Percentiles rank a stretch among this genome's conserved stretches.
Evolutionary conservation across 2,329 filamentous ascomycete species (phyloP).

Genomic region (Fusarium papillatum): DNA sequence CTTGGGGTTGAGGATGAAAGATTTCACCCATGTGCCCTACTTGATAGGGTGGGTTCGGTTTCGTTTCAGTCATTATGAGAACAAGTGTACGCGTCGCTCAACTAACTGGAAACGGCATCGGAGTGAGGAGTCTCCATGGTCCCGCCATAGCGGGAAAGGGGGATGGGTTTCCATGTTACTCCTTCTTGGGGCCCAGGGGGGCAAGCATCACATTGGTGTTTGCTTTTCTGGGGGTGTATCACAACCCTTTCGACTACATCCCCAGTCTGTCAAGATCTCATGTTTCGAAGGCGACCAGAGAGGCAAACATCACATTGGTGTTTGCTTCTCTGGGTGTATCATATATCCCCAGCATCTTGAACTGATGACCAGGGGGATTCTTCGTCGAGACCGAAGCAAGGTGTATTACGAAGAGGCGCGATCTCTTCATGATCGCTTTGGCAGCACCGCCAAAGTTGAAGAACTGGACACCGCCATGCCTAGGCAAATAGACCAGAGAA

Average conservation of each 20-base stretch:
- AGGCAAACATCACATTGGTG: not conserved
- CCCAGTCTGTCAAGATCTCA: too few relatives aligned
- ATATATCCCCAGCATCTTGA: too few relatives aligned
- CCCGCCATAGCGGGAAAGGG: not conserved
- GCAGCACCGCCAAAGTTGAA: too few relatives aligned
- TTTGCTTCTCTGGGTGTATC: not conserved
- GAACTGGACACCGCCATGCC: too few relatives aligned
- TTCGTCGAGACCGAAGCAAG: too few relatives aligned
- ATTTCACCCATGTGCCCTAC: not conserved
- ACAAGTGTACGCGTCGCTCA: not conserved
- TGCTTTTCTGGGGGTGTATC: too few relatives aligned
- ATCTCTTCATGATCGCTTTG: too few relatives aligned
- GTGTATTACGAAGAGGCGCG: too few relatives aligned
- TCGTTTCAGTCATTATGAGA: not conserved
- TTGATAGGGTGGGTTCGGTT: not conserved
- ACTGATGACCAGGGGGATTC: too few relatives aligned
- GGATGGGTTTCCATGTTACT: not conserved
- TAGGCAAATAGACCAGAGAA: too few relatives aligned
- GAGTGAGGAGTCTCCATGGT: not conserved
- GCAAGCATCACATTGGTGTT: not conserved
- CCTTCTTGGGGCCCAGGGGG: not conserved
- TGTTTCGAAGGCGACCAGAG: not conserved
- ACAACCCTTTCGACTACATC: too few relatives aligned
- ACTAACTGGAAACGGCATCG: not conserved
- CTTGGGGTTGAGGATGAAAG: not conserved